phyloP scores from a whole-genome alignment of 2,329 filamentous ascomycete genomes.

The Colletotrichum sansevieriae region DNA sequence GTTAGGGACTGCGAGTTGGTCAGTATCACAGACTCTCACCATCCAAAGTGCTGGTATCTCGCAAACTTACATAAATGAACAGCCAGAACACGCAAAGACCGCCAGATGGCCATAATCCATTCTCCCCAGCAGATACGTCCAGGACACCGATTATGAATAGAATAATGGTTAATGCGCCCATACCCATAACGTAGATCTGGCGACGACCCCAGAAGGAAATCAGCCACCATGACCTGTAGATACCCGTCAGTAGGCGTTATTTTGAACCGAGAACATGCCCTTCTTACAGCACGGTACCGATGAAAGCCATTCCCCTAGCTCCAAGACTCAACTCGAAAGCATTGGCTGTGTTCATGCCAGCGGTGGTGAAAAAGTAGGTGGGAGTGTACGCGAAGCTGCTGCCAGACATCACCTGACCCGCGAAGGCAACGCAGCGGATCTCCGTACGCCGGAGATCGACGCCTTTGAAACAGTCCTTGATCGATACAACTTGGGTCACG shows the following conservation, averaged over 20 bases:
- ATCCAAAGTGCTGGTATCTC: not conserved
- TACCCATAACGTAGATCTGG: slow-evolving; percentile 57
- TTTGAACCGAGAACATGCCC: no score
- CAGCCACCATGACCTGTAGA: slow-evolving; percentile 60
- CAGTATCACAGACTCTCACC: not conserved
- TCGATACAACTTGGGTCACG: slow-evolving; percentile 56
- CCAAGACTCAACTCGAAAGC: slow-evolving; percentile 58
- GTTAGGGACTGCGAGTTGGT: slow-evolving; percentile 49
- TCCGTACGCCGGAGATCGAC: slow-evolving; percentile 59
- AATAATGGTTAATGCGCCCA: slow-evolving; percentile 55
- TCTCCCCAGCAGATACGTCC: slow-evolving; percentile 55
- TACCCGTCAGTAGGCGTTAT: not conserved
- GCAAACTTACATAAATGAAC: slow-evolving; percentile 49
- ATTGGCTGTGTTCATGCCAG: slow-evolving; percentile 54
- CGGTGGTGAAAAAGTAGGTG: slow-evolving; percentile 61
- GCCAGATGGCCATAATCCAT: slow-evolving; percentile 55
- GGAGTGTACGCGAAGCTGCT: slow-evolving; percentile 56
- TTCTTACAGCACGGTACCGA: slow-evolving; percentile 51
- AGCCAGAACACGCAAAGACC: slow-evolving; percentile 59
- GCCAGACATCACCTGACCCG: slow-evolving; percentile 57
- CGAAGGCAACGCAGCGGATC: slow-evolving; percentile 56
- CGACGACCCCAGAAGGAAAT: slow-evolving; percentile 58
- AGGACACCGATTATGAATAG: slow-evolving; percentile 57
- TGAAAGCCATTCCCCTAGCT: slow-evolving; percentile 54
- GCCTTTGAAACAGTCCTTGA: slow-evolving; percentile 62